Evolutionary conservation across 176 grass and related monocot species (phyloP).

Genomic region (Zoysia japonica): DNA sequence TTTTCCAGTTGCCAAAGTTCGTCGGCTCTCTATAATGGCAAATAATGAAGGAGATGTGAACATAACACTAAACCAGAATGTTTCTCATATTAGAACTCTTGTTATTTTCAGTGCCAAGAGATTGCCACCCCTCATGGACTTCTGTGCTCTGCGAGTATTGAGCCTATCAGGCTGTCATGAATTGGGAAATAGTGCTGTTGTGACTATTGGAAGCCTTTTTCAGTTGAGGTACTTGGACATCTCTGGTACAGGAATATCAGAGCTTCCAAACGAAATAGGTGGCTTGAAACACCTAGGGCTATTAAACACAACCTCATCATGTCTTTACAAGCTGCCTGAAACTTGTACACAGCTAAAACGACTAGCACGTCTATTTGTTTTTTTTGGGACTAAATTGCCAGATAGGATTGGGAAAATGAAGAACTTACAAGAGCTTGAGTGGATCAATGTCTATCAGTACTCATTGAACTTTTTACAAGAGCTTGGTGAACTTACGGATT

Average conservation of each 20-base stretch:
- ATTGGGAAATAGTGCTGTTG: background rate
- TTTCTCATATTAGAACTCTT: constrained; percentile 13
- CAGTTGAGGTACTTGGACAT: constrained; percentile 30
- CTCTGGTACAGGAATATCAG: background rate
- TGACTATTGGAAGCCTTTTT: constrained; percentile 20
- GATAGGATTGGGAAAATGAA: background rate
- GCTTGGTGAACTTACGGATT: constrained; percentile 18
- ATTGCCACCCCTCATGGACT: constrained; percentile 2
- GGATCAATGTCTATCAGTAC: background rate
- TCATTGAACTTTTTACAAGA: background rate
- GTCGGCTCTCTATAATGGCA: constrained; percentile 18
- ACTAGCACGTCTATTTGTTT: background rate
- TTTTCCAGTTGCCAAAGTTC: constrained; percentile 1
- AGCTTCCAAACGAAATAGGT: constrained; percentile 26
- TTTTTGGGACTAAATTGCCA: fast-evolving
- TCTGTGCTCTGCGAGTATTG: background rate
- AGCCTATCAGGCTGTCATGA: background rate
- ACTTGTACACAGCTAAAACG: background rate
- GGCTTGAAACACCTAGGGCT: constrained; percentile 5
- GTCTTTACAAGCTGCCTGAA: background rate
- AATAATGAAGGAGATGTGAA: background rate
- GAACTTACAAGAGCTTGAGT: constrained; percentile 3
- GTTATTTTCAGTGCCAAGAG: background rate
- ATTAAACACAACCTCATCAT: background rate
- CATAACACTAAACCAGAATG: background rate